Percentiles rank a stretch among this genome's conserved stretches.
phyloP scores from a whole-genome alignment of 2,329 filamentous ascomycete species.

The Thielaviopsis punctulata region DNA sequence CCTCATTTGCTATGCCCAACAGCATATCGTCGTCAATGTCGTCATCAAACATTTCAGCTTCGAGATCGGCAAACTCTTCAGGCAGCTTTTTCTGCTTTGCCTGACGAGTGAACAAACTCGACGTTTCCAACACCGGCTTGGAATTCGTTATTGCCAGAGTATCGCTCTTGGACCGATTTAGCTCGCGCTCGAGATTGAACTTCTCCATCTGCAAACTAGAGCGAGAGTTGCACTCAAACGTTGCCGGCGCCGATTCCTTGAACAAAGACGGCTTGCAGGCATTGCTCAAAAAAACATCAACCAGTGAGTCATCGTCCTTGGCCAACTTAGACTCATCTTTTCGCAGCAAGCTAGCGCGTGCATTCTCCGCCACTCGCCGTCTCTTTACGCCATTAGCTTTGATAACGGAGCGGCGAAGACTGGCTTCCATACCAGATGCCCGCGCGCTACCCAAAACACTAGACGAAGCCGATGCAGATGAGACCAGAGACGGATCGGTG shows the following conservation, averaged over 20 bases:
- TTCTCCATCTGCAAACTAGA: not conserved
- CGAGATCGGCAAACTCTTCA: constrained; percentile 9
- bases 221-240: not conserved
- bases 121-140: not conserved
- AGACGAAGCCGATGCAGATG: not conserved
- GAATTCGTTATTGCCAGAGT: not conserved
- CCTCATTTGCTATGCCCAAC: constrained; percentile 4
- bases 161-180: constrained; percentile 9
- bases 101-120: not conserved
- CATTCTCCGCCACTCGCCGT: constrained; percentile 2
- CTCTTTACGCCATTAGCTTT: constrained; percentile 8
- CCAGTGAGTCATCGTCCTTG: constrained; percentile 4
- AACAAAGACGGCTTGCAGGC: constrained; percentile 2
- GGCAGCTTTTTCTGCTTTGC: not conserved
- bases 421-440: not conserved
- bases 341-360: constrained; percentile 6
- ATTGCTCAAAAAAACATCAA: constrained; percentile 11
- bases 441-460: not conserved
- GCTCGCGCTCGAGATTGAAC: not conserved
- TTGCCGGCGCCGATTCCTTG: not conserved
- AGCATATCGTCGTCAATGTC: constrained; percentile 10
- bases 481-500: not conserved
- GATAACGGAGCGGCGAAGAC: constrained; percentile 4
- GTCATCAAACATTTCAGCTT: constrained; percentile 13
- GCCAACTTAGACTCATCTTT: not conserved